Conservation (phyloP, 441 rosid species). For the Viola pubescens region DNA sequence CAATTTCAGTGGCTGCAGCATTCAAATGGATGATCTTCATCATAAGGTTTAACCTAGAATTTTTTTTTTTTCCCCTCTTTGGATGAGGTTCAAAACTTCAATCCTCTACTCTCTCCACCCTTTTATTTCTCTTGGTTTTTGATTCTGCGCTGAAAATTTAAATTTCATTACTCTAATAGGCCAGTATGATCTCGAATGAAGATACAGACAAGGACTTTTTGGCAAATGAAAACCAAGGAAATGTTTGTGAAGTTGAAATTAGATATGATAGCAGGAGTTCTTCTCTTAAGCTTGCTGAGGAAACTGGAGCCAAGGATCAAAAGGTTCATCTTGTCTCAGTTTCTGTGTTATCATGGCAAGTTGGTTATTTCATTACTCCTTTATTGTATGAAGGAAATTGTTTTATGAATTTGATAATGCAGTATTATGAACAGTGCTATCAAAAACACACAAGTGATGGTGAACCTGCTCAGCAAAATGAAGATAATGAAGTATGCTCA, state of each 20-base stretch:
- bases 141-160: constrained; percentile 5
- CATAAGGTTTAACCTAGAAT: constrained; percentile 22
- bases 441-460: constrained; percentile 18
- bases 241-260: constrained; percentile 22
- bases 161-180: constrained; percentile 27
- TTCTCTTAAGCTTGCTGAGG: constrained; percentile 23
- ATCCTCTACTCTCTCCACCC: background rate
- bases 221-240: constrained; percentile 20
- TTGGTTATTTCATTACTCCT: background rate
- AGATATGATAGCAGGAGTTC: constrained; percentile 21
- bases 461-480: constrained; percentile 28
- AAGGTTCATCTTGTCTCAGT: constrained; percentile 27
- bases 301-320: constrained; percentile 25
- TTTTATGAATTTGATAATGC: constrained; percentile 24
- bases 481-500: constrained; percentile 28
- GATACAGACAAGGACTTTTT: constrained; percentile 21
- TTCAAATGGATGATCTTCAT: constrained; percentile 24
- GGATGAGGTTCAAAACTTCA: background rate
- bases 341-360: background rate
- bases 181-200: constrained; percentile 22
- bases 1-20: constrained; percentile 15
- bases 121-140: constrained; percentile 15
- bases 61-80: constrained; percentile 7
- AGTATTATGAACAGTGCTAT: constrained; percentile 26
- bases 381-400: constrained; percentile 7